Evolutionary conservation across 805 yeast genomes (phyloP).

Genomic region (Metschnikowia colocasiae): DNA sequence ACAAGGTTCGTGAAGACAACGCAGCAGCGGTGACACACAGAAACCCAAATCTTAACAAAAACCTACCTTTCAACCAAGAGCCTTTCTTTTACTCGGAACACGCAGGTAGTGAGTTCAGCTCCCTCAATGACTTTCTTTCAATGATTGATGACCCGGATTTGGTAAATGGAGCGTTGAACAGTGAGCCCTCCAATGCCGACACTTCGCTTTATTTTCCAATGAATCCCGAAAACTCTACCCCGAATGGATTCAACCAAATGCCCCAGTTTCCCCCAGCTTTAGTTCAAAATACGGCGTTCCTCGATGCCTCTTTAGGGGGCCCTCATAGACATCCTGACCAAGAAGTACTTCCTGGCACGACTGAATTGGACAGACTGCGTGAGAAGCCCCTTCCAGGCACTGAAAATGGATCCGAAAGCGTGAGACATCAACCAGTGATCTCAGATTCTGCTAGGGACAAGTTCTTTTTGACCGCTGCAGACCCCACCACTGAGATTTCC

Average conservation of each 20-base stretch:
- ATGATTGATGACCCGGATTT: conserved; percentile 86
- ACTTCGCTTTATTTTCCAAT: conserved; percentile 17
- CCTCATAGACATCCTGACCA: background rate
- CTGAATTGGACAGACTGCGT: background rate
- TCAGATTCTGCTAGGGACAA: conserved; percentile 86
- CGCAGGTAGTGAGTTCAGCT: conserved; percentile 88
- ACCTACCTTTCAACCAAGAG: conserved; percentile 51
- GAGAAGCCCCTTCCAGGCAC: background rate
- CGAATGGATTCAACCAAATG: conserved; percentile 18
- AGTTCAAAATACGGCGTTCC: conserved; percentile 7
- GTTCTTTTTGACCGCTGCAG: conserved; percentile 93
- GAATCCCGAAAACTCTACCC: conserved; percentile 7
- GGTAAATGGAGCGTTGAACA: conserved; percentile 43
- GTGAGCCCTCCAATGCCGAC: conserved; percentile 15
- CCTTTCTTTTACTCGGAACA: conserved; percentile 87
- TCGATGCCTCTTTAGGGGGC: conserved; percentile 3
- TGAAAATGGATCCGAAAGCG: background rate
- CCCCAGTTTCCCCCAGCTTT: conserved; percentile 29
- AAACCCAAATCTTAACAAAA: conserved; percentile 36
- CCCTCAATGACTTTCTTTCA: conserved; percentile 81
- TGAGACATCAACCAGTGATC: conserved; percentile 37
- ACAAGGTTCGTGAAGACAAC: background rate
- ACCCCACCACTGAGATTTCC: conserved; percentile 89
- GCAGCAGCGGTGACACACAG: background rate
- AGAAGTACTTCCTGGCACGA: conserved; percentile 17